Evolutionary conservation across 306 rosid species (phyloP), one percentile per base, ranked within the genome.

Genomic region (Glycine soja): DNA sequence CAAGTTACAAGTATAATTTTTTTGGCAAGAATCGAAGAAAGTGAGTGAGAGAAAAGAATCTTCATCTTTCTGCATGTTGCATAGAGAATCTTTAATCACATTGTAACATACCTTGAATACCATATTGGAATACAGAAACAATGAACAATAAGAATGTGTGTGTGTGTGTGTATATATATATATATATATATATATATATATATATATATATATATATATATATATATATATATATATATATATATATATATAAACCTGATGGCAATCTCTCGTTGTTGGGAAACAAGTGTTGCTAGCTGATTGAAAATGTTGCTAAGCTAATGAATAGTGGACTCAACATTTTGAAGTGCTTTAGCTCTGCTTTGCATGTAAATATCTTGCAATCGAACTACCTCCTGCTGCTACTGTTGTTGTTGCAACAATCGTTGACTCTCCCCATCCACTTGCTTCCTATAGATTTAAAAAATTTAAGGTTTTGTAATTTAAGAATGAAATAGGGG

Each of bases 361-460:
- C 97, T 96, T 87, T 96, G 99, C 97, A 93, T 93, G 91, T 88
- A 93, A 80, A 85, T 88, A 69, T 93, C 99, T 88, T 92, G 99
- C 87, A 92, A 86, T 0, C 97, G 97, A 83, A 90, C 97, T 85
- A 90, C n/a, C 83, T 91, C 86, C 63, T 95, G 91, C 62, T 91
- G 97, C 13, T 91, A 92, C 38, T 82, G 24, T 19, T 19, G 30
- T 2, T 24, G 89, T 81, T 86, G 91, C 74, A 91, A 80, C 89
- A 94, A 85, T 54, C 97, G 94, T 43, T 91, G 97, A 87, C 90
- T 85, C 78, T 95, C 98, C 77, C 88, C 92, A 82, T 91, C 97
- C 71, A 43, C 80, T 74, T 90, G 92, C 87, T 91, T 92, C 73
- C 93, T 95, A 85, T 30, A 83, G 14, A 83, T 78, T 80, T 63